Percentiles rank a stretch among this genome's conserved stretches.
Evolutionary conservation across 306 rosid species (phyloP).

Genomic region (Senna siamea): DNA sequence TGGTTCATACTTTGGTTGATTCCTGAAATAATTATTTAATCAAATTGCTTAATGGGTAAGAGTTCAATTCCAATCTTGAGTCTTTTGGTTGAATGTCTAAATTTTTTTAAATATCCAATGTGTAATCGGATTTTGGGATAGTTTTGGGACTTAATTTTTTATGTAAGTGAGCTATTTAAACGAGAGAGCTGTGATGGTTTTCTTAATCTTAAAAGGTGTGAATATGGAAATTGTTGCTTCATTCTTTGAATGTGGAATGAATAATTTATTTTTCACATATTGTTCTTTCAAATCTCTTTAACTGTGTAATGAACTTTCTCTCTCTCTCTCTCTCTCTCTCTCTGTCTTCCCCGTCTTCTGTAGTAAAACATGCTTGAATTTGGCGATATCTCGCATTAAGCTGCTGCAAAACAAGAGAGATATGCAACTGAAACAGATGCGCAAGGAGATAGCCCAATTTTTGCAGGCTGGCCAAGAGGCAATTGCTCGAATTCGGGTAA

Average conservation of each 20-base stretch:
- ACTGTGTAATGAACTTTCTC: constrained; percentile 17
- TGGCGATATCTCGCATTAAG: constrained; percentile 88
- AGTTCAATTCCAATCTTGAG: not conserved
- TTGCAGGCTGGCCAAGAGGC: constrained; percentile 96
- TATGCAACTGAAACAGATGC: constrained; percentile 82
- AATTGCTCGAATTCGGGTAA: constrained; percentile 92
- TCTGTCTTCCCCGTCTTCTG: constrained; percentile 2
- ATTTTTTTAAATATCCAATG: too few relatives aligned
- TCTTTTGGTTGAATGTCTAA: not conserved
- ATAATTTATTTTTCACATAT: constrained; percentile 8
- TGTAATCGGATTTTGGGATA: constrained; percentile 21
- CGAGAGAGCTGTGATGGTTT: constrained; percentile 1
- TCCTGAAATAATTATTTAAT: constrained; percentile 8
- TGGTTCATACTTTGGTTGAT: not conserved
- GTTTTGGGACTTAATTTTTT: not conserved
- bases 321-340: constrained; percentile 5
- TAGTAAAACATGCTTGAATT: constrained; percentile 87
- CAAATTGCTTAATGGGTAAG: not conserved
- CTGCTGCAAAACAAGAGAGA: constrained; percentile 97
- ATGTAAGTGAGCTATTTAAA: constrained; percentile 29
- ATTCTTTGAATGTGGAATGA: constrained; percentile 13
- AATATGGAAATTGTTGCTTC: constrained; percentile 19
- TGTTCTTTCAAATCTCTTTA: constrained; percentile 12
- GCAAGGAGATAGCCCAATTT: constrained; percentile 91
- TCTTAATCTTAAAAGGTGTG: not conserved